phyloP scores from a whole-genome alignment of 495 filamentous ascomycete genomes.

The Neurospora tetrasperma region DNA sequence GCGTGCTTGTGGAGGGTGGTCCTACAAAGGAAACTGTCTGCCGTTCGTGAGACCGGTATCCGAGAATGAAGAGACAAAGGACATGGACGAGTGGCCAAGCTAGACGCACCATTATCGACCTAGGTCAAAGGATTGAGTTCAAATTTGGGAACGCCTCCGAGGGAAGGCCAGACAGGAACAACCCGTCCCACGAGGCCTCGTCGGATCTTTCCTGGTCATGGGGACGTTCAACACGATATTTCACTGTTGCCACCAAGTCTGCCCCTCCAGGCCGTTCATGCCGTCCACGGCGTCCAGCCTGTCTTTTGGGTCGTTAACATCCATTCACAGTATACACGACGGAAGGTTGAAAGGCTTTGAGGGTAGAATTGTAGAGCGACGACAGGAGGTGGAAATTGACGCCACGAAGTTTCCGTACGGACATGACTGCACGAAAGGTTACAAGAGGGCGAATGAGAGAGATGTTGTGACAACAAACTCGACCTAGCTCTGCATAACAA shows the following conservation, averaged over 20 bases:
- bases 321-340: neutral
- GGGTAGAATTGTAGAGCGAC: neutral
- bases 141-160: neutral
- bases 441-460: neutral
- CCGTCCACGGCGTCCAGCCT: neutral
- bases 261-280: neutral
- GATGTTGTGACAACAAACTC: neutral
- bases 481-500: neutral
- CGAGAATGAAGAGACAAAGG: neutral
- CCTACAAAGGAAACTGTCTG: neutral
- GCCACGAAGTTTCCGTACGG: neutral
- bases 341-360: neutral
- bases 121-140: neutral
- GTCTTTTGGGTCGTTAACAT: neutral
- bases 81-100: neutral
- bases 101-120: neutral
- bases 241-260: neutral
- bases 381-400: neutral
- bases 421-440: neutral
- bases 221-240: neutral
- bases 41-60: neutral
- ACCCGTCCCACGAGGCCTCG: neutral
- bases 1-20: neutral
- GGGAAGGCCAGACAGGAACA: neutral
- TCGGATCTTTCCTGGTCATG: neutral